Evolutionary conservation across 2,329 filamentous ascomycete species (phyloP), one percentile per base, ranked within the genome.

Genomic region (Monilinia laxa): DNA sequence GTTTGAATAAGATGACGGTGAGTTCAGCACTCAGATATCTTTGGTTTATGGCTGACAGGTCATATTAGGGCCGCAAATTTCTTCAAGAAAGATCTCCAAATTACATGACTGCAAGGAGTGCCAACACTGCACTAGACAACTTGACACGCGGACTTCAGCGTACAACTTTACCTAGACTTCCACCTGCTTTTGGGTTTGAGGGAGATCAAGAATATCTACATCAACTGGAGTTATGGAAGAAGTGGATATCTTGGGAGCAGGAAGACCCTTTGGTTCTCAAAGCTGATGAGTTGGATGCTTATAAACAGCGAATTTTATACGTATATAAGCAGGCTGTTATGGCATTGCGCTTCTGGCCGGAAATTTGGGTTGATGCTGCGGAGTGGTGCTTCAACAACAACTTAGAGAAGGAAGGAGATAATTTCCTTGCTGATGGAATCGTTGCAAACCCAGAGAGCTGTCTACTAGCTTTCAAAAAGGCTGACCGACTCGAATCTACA

Each of bases 221-320:
- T 59, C 96, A 99, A 78, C 88, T 97, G 56, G 87, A 91, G 58
- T 82, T 95, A 38, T 99, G 95, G 95, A 93, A 92, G 76, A 88
- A 86, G 71, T 99, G 96, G 95, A 90, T 99, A 71, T 83, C 88
- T 5, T 99, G 93, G 93, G 95, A 99, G 79, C 96, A 94, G 78
- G 89, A 91, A 23, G 95, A 99, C 75, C 93, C 92, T 1, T 82
- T 99, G 3, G 91, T 96, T 31, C 81, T 98, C 64, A 91, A 91
- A 75, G 84, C 89, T 2, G 93, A 98, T 64, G 93, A 98, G 72
- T 82, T 85, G 4, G 84, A 87, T 63, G 84, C 86, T 9, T 95
- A 90, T 78, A 90, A 90, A 71, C 85, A 90, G 71, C 89, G 95
- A 52, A 86, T 98, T 53, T 78, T 97, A 10, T 96, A 96, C 77